Evolutionary conservation across 768 basidiomycete species (phyloP).

Genomic region (Suillus spraguei): DNA sequence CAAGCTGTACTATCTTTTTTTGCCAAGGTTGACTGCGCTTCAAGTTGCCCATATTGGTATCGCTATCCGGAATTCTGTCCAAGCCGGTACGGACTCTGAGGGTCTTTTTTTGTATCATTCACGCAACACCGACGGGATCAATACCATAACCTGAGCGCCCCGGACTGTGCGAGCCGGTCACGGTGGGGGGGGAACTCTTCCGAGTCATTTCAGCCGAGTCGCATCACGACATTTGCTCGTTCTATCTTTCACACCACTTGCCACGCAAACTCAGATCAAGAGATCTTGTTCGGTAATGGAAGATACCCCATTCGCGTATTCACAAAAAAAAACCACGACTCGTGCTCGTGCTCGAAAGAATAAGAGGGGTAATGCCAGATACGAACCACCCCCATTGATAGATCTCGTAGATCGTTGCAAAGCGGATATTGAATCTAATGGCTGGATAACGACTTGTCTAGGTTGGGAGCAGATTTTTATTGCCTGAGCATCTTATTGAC

Average conservation of each 20-base stretch:
- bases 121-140: not conserved
- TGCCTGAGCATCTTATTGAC: not conserved
- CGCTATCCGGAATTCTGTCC: not conserved
- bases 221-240: not conserved
- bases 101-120: not conserved
- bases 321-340: constrained; percentile 54
- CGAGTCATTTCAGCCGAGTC: not conserved
- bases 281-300: constrained; percentile 17
- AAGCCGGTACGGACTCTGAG: not conserved
- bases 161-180: constrained; percentile 3
- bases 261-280: not conserved
- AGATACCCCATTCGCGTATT: constrained; percentile 39
- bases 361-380: constrained; percentile 39
- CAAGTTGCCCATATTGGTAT: too few relatives aligned
- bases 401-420: constrained; percentile 44
- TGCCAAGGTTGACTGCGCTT: too few relatives aligned
- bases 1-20: too few relatives aligned
- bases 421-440: constrained; percentile 46
- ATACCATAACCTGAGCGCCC: not conserved
- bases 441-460: constrained; percentile 58
- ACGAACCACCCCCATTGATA: constrained; percentile 36
- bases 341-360: constrained; percentile 55
- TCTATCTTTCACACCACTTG: not conserved
- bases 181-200: not conserved
- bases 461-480: constrained; percentile 42